These are phyloP conservation scores for Kodamaea sp. DNA, from an alignment of 1,139 yeast genomes.

Conservation along the genomic window DNA sequence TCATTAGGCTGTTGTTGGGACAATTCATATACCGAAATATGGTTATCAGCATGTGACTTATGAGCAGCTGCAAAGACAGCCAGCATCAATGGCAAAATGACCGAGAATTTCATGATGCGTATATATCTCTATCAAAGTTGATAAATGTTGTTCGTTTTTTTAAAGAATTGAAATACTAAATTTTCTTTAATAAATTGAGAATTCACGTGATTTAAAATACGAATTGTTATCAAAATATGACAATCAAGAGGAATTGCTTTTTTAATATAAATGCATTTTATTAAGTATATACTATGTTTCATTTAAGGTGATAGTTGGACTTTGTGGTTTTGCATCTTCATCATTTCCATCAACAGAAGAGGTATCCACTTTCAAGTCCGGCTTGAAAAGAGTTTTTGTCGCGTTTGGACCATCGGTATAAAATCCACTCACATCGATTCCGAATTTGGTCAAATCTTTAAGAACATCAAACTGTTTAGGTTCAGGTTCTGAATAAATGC, in stretches of 20 bases:
- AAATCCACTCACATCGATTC: slow-evolving; percentile 24
- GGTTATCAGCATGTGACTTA: background rate
- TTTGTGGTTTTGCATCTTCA: slow-evolving; percentile 15
- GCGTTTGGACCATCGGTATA: slow-evolving; percentile 23
- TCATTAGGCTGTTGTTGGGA: slow-evolving; percentile 7
- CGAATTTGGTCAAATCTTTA: slow-evolving; percentile 28
- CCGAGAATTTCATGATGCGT: slow-evolving; percentile 1
- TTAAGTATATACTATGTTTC: slow-evolving; percentile 18
- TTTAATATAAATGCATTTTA: background rate
- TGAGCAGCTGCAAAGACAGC: background rate
- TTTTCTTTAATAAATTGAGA: no score
- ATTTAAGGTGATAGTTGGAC: slow-evolving; percentile 44
- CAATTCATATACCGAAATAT: slow-evolving; percentile 21
- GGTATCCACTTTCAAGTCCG: slow-evolving; percentile 16
- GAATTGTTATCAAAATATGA: no score
- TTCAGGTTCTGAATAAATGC: slow-evolving; percentile 28
- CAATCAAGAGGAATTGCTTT: no score
- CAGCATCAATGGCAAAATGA: slow-evolving; percentile 4
- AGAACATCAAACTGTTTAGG: slow-evolving; percentile 33
- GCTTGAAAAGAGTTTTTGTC: slow-evolving; percentile 38
- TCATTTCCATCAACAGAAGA: no score
- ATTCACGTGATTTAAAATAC: no score
- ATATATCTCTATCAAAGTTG: background rate
- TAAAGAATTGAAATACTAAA: no score
- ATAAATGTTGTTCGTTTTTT: no score